These are phyloP conservation scores for Ganoderma leucocontextum DNA, from an alignment of 1,284 basidiomycete genomes.

Conservation along the genomic window DNA sequence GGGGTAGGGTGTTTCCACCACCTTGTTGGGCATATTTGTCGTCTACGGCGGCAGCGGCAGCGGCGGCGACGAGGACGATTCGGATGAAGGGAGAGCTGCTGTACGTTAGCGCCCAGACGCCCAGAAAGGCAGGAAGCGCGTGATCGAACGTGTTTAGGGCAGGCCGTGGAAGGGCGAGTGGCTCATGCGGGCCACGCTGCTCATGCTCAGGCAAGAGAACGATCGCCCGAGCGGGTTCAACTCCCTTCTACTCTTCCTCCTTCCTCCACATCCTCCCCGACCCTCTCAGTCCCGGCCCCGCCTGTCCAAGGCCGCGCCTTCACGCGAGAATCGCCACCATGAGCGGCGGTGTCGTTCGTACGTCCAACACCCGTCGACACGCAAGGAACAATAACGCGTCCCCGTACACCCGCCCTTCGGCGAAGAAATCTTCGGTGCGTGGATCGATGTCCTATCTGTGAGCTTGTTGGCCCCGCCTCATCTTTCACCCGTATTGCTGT, in stretches of 20 bases:
- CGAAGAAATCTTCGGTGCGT: conserved; percentile 34
- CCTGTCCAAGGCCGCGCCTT: conserved; percentile 10
- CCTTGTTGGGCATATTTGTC: conserved; percentile 72
- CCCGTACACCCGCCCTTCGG: conserved; percentile 34
- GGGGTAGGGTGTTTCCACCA: conserved; percentile 77
- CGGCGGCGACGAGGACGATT: conserved; percentile 22
- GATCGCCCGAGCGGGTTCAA: conserved; percentile 14
- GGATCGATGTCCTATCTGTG: conserved; percentile 8
- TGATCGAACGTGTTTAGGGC: conserved; percentile 37
- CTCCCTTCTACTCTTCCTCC: conserved; percentile 15
- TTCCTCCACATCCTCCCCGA: conserved; percentile 12
- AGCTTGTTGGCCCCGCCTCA: conserved; percentile 5
- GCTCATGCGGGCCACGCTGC: conserved; percentile 28
- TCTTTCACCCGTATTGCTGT: neutral
- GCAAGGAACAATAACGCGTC: conserved; percentile 36
- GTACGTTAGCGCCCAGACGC: conserved; percentile 20
- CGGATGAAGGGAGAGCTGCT: conserved; percentile 23
- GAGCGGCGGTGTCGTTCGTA: conserved; percentile 32
- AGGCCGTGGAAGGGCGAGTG: conserved; percentile 18
- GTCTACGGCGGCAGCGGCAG: conserved; percentile 33
- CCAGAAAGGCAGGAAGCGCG: conserved; percentile 28
- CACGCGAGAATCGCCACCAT: conserved; percentile 21
- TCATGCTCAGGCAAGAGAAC: conserved; percentile 23
- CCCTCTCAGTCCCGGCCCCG: neutral
- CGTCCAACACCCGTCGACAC: conserved; percentile 29